Evolutionary conservation across 2,329 filamentous ascomycete genomes (phyloP).

Genomic region (Sarocladium strictum): DNA sequence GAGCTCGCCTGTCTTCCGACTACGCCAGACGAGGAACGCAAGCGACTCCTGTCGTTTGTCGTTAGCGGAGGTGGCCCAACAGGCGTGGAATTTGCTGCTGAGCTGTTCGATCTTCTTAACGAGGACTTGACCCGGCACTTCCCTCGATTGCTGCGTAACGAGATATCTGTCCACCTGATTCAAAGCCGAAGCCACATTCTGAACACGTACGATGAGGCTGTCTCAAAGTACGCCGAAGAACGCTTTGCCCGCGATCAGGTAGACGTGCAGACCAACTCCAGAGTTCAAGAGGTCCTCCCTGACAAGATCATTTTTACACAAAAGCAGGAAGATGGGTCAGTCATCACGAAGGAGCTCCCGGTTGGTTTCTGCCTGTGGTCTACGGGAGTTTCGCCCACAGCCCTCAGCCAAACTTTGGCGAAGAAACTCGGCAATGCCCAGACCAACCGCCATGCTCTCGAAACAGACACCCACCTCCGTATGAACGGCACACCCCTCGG

Average conservation of each 20-base stretch:
- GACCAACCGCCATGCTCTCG: slow-evolving; percentile 84
- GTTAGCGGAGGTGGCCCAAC: slow-evolving; percentile 92
- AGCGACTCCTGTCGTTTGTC: slow-evolving; percentile 88
- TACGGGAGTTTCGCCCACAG: slow-evolving; percentile 83
- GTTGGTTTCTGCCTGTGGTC: slow-evolving; percentile 98
- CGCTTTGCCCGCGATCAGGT: slow-evolving; percentile 88
- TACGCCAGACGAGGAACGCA: slow-evolving; percentile 80
- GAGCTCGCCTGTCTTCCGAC: slow-evolving; percentile 91
- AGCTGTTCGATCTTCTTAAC: slow-evolving; percentile 92
- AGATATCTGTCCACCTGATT: slow-evolving; percentile 96
- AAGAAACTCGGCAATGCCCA: slow-evolving; percentile 70
- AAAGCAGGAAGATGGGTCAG: slow-evolving; percentile 63
- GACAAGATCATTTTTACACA: slow-evolving; percentile 90
- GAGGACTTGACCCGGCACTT: slow-evolving; percentile 83
- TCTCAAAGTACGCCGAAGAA: slow-evolving; percentile 87
- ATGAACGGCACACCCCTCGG: slow-evolving; percentile 83
- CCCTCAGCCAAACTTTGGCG: slow-evolving; percentile 71
- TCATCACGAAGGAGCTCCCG: slow-evolving; percentile 86
- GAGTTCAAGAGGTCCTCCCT: slow-evolving; percentile 79
- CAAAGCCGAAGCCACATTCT: slow-evolving; percentile 92
- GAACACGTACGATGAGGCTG: slow-evolving; percentile 94
- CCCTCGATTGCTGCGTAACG: slow-evolving; percentile 85
- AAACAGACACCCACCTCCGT: slow-evolving; percentile 90
- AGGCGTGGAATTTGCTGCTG: slow-evolving; percentile 94
- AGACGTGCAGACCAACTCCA: slow-evolving; percentile 84